Conservation (phyloP, 768 basidiomycete species). For the Clavulina sp. region DNA sequence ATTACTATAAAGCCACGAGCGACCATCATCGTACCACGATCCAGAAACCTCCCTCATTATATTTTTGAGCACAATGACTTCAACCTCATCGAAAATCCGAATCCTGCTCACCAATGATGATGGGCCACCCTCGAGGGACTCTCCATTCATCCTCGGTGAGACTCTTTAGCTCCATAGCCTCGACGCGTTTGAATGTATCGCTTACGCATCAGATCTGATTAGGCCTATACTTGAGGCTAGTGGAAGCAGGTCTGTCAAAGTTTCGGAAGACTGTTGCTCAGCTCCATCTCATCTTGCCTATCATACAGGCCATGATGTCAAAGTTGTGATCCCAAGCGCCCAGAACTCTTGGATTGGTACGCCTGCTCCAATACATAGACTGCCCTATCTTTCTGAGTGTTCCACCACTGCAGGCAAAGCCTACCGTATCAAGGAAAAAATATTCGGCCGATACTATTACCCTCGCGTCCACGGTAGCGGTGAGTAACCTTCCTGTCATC, state of each 20-base stretch:
- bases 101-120: slow-evolving; percentile 51
- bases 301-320: slow-evolving; percentile 54
- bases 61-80: background rate
- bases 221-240: slow-evolving; percentile 47
- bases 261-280: background rate
- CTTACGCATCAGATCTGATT: too few species aligned
- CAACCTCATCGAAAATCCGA: background rate
- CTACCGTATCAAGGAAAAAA: slow-evolving; percentile 58
- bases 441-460: slow-evolving; percentile 59
- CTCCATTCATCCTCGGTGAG: slow-evolving; percentile 38
- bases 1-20: too few species aligned
- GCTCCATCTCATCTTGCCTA: background rate
- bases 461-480: slow-evolving; percentile 37
- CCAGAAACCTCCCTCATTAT: background rate
- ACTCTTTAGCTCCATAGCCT: background rate
- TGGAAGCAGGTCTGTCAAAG: slow-evolving; percentile 33
- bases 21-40: too few species aligned
- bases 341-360: slow-evolving; percentile 83
- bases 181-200: background rate
- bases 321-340: slow-evolving; percentile 59
- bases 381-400: too few species aligned
- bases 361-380: slow-evolving; percentile 13
- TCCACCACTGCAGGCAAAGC: slow-evolving; percentile 60
- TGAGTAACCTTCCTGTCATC: background rate
- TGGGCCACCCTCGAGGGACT: slow-evolving; percentile 55